Conservation (phyloP, 2,329 filamentous ascomycete species). For the Stachybotrys chartarum region DNA sequence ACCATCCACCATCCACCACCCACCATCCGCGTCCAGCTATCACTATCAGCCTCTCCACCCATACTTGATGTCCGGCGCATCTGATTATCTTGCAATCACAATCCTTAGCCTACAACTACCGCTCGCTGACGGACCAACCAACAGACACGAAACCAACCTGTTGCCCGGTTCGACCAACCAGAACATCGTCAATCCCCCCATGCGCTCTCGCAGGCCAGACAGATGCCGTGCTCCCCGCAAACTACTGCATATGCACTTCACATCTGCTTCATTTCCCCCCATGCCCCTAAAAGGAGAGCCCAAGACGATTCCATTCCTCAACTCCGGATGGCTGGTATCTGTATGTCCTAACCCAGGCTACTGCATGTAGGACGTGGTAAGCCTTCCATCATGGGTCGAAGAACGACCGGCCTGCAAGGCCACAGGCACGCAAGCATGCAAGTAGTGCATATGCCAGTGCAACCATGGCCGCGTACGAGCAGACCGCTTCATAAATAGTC, state of each 20-base stretch:
- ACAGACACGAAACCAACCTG: no score
- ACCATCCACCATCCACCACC: background rate
- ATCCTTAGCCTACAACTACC: background rate
- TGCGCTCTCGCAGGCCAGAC: background rate
- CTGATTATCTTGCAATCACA: background rate
- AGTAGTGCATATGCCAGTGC: background rate
- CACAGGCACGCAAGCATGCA: background rate
- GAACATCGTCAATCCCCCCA: background rate
- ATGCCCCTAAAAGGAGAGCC: no score
- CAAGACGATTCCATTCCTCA: no score
- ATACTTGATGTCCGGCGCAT: background rate
- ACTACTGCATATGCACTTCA: background rate
- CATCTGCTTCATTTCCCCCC: no score
- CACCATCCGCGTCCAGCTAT: background rate
- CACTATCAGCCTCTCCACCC: background rate
- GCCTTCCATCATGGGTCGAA: background rate
- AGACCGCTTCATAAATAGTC: background rate
- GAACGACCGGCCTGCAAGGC: no score
- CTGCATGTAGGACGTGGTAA: background rate
- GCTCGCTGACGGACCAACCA: background rate
- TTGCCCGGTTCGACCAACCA: background rate
- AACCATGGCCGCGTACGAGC: background rate
- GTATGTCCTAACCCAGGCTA: background rate
- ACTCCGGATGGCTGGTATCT: background rate
- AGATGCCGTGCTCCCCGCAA: background rate